A percentile compares a stretch with the other conserved stretches of the same genome.
These are phyloP conservation scores for Aspergillus niger DNA, from an alignment of 2,329 filamentous ascomycete genomes.

Conservation along the genomic window DNA sequence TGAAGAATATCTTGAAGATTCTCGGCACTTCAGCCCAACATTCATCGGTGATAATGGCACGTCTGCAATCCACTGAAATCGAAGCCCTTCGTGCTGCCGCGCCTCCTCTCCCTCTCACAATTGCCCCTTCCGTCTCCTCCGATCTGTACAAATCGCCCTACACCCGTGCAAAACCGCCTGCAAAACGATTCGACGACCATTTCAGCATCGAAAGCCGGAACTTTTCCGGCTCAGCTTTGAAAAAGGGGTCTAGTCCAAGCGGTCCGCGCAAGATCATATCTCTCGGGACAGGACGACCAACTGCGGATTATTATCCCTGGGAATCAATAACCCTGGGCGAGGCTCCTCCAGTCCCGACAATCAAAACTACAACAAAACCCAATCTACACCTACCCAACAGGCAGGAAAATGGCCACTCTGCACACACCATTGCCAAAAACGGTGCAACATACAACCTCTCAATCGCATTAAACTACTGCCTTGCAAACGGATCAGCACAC, in stretches of 20 bases:
- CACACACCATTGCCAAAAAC: neutral
- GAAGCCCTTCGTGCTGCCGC: neutral
- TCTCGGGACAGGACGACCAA: neutral
- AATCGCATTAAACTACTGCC: constrained; percentile 83
- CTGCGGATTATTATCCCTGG: constrained; percentile 2
- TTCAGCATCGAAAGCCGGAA: neutral
- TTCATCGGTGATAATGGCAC: neutral
- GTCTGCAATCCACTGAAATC: neutral
- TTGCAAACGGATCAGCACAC: constrained; percentile 77
- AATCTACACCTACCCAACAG: neutral
- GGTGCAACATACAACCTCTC: constrained; percentile 62
- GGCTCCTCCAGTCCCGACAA: neutral
- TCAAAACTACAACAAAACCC: neutral
- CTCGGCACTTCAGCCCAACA: no score
- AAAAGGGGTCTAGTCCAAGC: constrained; percentile 37
- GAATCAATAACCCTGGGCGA: neutral
- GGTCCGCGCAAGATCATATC: neutral
- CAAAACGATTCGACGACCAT: neutral
- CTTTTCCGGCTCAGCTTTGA: neutral
- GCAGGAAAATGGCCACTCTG: neutral
- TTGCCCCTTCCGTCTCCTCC: neutral
- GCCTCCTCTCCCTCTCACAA: neutral
- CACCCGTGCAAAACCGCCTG: neutral
- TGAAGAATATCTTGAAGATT: no score
- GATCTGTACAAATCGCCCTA: neutral